Conservation (phyloP, 495 filamentous ascomycete genomes). For the Amniculicola lignicola region DNA sequence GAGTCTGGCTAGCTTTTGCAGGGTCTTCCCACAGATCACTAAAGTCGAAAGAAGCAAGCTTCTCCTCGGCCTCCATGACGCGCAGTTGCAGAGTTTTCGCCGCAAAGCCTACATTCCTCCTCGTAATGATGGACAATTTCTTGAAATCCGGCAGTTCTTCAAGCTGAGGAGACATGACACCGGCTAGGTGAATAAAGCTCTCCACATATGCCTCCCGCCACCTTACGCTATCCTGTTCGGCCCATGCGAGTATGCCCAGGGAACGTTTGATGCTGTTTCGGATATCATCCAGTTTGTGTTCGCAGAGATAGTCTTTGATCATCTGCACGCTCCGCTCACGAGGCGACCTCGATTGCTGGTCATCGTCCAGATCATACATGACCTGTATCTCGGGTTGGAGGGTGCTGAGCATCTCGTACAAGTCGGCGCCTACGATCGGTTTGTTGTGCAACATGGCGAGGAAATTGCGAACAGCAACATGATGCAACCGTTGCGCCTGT, state of each 20-base stretch:
- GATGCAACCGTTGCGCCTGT: slow-evolving; percentile 27
- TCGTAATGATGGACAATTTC: slow-evolving; percentile 58
- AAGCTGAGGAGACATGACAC: slow-evolving; percentile 56
- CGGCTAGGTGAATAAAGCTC: slow-evolving; percentile 64
- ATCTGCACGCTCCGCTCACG: slow-evolving; percentile 31
- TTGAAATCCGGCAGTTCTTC: slow-evolving; percentile 57
- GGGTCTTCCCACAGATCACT: slow-evolving; percentile 57
- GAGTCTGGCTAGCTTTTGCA: slow-evolving; percentile 29
- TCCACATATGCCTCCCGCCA: slow-evolving; percentile 67
- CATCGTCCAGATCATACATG: slow-evolving; percentile 36
- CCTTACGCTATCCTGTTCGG: slow-evolving; percentile 56
- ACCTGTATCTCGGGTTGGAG: slow-evolving; percentile 34
- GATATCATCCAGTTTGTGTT: slow-evolving; percentile 55
- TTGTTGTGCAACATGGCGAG: slow-evolving; percentile 36
- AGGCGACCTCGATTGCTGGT: slow-evolving; percentile 18
- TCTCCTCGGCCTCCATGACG: slow-evolving; percentile 58
- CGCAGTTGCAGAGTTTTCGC: slow-evolving; percentile 62
- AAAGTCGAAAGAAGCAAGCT: slow-evolving; percentile 58
- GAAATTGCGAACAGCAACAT: slow-evolving; percentile 38
- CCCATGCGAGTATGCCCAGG: slow-evolving; percentile 61
- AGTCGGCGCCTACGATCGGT: slow-evolving; percentile 35
- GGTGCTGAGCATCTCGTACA: slow-evolving; percentile 34
- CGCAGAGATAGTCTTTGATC: slow-evolving; percentile 29
- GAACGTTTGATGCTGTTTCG: slow-evolving; percentile 60
- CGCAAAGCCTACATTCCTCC: slow-evolving; percentile 60